phyloP scores from a whole-genome alignment of 1,139 yeast genomes.

The Geotrichum aggregatum region DNA sequence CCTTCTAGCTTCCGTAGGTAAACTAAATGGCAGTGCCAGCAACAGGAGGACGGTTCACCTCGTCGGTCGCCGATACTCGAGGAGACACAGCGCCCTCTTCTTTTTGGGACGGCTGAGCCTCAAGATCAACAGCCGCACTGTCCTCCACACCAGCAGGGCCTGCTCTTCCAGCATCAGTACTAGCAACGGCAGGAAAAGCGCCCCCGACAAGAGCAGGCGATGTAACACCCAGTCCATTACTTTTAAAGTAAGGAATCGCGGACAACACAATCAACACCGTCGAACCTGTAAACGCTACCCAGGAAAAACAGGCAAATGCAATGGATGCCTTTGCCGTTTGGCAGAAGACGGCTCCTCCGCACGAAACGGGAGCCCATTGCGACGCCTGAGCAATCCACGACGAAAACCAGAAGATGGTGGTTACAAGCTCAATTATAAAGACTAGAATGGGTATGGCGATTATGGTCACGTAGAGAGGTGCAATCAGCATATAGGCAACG shows the following conservation, averaged over 20 bases:
- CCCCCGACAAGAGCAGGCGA: background rate
- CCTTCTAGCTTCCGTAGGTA: too few relatives aligned
- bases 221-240: background rate
- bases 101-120: background rate
- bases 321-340: slow-evolving; percentile 25
- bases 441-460: slow-evolving; percentile 19
- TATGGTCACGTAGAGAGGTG: background rate
- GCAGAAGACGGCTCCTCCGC: slow-evolving; percentile 20
- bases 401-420: slow-evolving; percentile 24
- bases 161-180: background rate
- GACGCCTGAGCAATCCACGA: slow-evolving; percentile 24
- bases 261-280: slow-evolving; percentile 8
- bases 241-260: slow-evolving; percentile 1
- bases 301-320: slow-evolving; percentile 23
- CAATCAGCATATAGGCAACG: slow-evolving; percentile 7
- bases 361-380: slow-evolving; percentile 14
- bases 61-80: background rate
- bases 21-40: background rate
- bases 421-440: slow-evolving; percentile 21
- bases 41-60: background rate
- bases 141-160: background rate
- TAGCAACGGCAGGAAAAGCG: background rate
- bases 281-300: slow-evolving; percentile 20
- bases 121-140: slow-evolving; percentile 3
- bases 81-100: slow-evolving; percentile 1